Evolutionary conservation across 441 rosid genomes (phyloP).

Genomic region (Gossypium davidsonii): DNA sequence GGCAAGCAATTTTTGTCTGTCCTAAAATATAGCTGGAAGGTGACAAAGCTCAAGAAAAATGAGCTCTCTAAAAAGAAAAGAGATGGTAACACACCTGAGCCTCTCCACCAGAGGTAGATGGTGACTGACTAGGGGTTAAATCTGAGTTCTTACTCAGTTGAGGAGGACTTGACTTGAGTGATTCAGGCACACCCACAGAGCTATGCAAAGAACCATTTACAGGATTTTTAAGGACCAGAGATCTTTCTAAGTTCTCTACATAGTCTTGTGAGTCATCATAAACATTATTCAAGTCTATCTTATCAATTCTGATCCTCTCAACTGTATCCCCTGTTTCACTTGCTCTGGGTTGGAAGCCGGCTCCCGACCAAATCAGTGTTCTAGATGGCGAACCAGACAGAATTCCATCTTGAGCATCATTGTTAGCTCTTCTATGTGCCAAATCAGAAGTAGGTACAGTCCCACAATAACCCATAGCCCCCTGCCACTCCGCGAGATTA

Average conservation of each 20-base stretch:
- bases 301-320: slow-evolving; percentile 25
- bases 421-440: slow-evolving; percentile 17
- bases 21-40: slow-evolving; percentile 5
- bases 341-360: slow-evolving; percentile 15
- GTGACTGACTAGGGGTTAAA: slow-evolving; percentile 41
- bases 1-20: neutral
- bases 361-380: slow-evolving; percentile 17
- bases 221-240: slow-evolving; percentile 17
- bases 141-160: slow-evolving; percentile 34
- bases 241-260: slow-evolving; percentile 19
- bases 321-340: slow-evolving; percentile 21
- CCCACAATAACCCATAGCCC: slow-evolving; percentile 23
- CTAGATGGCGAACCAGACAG: slow-evolving; percentile 19
- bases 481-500: slow-evolving; percentile 18
- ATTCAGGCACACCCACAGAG: slow-evolving; percentile 22
- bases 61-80: neutral
- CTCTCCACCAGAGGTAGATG: slow-evolving; percentile 51
- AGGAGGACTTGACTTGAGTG: slow-evolving; percentile 30
- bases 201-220: slow-evolving; percentile 19
- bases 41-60: neutral
- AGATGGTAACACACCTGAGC: slow-evolving; percentile 39
- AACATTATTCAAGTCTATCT: slow-evolving; percentile 47
- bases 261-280: slow-evolving; percentile 38
- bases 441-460: slow-evolving; percentile 24
- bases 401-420: slow-evolving; percentile 14